These are phyloP conservation scores for Aspergillus cejpii DNA, from an alignment of 2,329 filamentous ascomycete genomes.

Conservation along the genomic window DNA sequence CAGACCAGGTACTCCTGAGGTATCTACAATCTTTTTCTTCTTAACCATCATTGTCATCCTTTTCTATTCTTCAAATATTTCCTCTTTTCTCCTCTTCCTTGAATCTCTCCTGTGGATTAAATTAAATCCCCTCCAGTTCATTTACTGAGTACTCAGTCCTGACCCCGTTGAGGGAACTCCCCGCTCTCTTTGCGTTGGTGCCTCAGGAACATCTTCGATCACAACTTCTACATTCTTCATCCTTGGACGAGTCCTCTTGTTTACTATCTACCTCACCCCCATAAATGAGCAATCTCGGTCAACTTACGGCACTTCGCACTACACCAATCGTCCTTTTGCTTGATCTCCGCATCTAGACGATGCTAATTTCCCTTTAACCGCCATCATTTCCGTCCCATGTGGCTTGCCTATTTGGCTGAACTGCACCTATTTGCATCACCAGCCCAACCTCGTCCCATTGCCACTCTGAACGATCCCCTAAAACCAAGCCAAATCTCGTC, in stretches of 20 bases:
- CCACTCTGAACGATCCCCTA: conserved; percentile 4
- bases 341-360: conserved; percentile 1
- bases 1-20: conserved; percentile 4
- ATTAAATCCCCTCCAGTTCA: neutral
- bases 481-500: neutral
- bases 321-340: conserved; percentile 8
- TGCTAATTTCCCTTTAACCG: conserved; percentile 4
- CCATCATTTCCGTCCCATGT: conserved; percentile 17
- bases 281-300: neutral
- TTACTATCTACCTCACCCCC: no score
- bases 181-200: conserved; percentile 4
- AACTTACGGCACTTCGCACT: neutral
- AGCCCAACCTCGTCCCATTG: neutral
- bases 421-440: conserved; percentile 4
- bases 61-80: neutral
- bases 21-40: neutral
- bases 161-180: no score
- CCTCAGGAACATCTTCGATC: conserved; percentile 5
- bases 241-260: no score
- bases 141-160: no score
- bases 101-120: neutral
- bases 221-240: neutral
- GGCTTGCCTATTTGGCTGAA: conserved; percentile 11
- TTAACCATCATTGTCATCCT: neutral
- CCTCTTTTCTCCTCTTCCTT: neutral